These are phyloP conservation scores for Botrytis fragariae DNA, from an alignment of 2,329 filamentous ascomycete species.

Conservation along the genomic window DNA sequence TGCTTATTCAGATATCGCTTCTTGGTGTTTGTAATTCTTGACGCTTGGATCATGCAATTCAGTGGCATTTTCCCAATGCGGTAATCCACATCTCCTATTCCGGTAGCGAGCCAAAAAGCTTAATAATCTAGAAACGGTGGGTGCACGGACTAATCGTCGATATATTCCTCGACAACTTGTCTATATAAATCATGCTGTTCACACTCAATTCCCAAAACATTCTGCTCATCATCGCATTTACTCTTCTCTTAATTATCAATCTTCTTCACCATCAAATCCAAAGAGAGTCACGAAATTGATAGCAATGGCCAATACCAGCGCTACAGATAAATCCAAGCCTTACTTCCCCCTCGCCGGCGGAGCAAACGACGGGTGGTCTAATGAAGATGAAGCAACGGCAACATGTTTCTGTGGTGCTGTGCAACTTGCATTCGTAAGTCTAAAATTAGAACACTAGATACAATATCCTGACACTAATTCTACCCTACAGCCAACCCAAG, in stretches of 20 bases:
- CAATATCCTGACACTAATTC: background rate
- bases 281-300: too few relatives aligned
- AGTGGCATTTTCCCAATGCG: conserved; percentile 3
- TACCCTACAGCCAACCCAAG: conserved; percentile 44
- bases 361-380: conserved; percentile 46
- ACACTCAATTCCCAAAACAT: too few relatives aligned
- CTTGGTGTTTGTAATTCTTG: background rate
- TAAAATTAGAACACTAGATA: background rate
- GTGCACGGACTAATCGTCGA: background rate
- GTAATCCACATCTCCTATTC: background rate
- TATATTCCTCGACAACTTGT: background rate
- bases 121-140: background rate
- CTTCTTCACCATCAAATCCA: background rate
- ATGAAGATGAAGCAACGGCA: conserved; percentile 49
- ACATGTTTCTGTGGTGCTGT: conserved; percentile 59
- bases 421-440: conserved; percentile 51
- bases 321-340: conserved; percentile 27
- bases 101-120: background rate
- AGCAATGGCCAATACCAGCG: background rate
- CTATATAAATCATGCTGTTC: background rate
- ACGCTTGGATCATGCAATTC: background rate
- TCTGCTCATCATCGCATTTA: background rate
- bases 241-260: background rate
- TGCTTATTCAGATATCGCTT: background rate
- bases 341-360: conserved; percentile 43